Evolutionary conservation across 2,329 filamentous ascomycete species (phyloP).

Genomic region (Sphaerulina vaccinii): DNA sequence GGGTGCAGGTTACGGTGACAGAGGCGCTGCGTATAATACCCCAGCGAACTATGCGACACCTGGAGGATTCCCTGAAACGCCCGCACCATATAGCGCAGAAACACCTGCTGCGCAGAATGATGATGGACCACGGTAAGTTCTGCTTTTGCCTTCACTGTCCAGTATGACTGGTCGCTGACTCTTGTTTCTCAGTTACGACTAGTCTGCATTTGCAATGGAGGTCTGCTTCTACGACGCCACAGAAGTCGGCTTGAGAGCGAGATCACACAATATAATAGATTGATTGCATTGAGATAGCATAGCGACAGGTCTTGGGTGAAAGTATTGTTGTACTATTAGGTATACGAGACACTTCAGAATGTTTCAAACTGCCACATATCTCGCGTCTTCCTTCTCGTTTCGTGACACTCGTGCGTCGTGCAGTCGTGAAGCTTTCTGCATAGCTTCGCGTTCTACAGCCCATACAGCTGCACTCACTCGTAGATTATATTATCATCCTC

Average conservation of each 20-base stretch:
- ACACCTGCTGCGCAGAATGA: conserved; percentile 14
- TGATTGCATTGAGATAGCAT: conserved; percentile 5
- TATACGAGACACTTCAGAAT: neutral
- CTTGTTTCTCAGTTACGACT: conserved; percentile 1
- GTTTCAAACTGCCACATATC: too few species aligned
- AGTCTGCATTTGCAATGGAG: too few species aligned
- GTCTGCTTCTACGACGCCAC: too few species aligned
- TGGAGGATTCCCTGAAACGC: conserved; percentile 55
- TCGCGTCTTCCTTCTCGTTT: too few species aligned
- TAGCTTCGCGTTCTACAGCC: too few species aligned
- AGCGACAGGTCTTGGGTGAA: neutral
- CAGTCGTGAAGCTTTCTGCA: too few species aligned
- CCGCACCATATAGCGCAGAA: conserved; percentile 34
- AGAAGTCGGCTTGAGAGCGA: too few species aligned
- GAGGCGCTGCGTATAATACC: conserved; percentile 40
- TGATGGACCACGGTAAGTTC: conserved; percentile 16
- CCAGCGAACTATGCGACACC: conserved; percentile 33
- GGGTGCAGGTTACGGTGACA: conserved; percentile 43
- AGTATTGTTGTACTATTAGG: conserved; percentile 6
- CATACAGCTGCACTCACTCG: too few species aligned
- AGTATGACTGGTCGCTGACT: neutral
- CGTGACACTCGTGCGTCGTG: too few species aligned
- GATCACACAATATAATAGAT: neutral
- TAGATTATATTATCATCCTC: neutral
- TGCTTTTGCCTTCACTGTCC: too few species aligned